Conservation (phyloP, 306 rosid species). For the Lathyrus sativus region DNA sequence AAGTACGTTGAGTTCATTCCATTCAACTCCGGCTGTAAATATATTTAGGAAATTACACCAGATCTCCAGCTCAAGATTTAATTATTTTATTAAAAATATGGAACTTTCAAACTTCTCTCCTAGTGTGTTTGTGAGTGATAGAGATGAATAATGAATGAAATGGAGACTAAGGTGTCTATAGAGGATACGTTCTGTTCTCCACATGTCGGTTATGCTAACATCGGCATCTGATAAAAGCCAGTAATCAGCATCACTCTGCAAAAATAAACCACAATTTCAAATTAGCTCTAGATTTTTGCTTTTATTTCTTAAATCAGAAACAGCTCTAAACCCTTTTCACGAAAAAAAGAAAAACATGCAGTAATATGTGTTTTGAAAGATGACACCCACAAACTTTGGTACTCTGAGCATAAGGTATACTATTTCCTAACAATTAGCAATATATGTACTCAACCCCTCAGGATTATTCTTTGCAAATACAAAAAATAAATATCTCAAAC, state of each 20-base stretch:
- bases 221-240: constrained; percentile 92
- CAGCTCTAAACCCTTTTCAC: background rate
- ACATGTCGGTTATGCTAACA: constrained; percentile 90
- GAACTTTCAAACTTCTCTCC: constrained; percentile 24
- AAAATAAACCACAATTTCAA: constrained; percentile 28
- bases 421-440: constrained; percentile 20
- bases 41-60: constrained; percentile 50
- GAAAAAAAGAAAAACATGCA: constrained; percentile 20
- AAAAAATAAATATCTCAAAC: constrained; percentile 31
- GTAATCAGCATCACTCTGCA: constrained; percentile 89
- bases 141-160: background rate
- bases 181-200: constrained; percentile 89
- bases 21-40: constrained; percentile 66
- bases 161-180: constrained; percentile 14
- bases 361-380: constrained; percentile 13
- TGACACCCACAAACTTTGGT: background rate
- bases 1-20: constrained; percentile 66
- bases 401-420: constrained; percentile 14
- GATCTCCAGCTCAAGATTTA: background rate
- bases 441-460: background rate
- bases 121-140: background rate
- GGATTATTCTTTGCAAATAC: constrained; percentile 13
- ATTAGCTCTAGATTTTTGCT: constrained; percentile 27
- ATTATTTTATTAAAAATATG: background rate
- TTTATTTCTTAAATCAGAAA: constrained; percentile 29